Evolutionary conservation across 441 rosid species (phyloP), one percentile per base, ranked within the genome.

Genomic region (Bocquillonia castaneifolia): DNA sequence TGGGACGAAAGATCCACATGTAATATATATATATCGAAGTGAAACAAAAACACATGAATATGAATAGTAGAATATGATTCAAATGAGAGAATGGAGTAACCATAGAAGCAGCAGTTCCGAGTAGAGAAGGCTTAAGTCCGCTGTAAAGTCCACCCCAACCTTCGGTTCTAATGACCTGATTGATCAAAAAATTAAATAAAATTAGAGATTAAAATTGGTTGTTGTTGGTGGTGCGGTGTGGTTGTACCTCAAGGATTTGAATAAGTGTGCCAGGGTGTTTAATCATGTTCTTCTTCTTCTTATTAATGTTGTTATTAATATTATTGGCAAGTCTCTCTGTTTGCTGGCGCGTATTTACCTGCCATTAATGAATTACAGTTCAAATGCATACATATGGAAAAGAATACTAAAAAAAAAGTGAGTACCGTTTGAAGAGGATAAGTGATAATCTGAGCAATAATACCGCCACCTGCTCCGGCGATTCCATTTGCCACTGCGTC

Each of bases 311-410:
- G n/a, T n/a, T n/a, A n/a, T n/a, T n/a, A 29, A 36, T 47, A 13
- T 66, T n/a, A 56, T 79, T 78, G 59, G 83, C 77, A 20, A 74
- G 74, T 78, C 92, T 78, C 77, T 85, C 92, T 0, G 85, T 87
- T 50, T 87, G 90, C 74, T 87, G 90, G 44, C 92, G 82, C 47
- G 92, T 87, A 67, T 87, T 87, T 63, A 87, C 86, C 91, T 84
- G 74, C 3, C 61, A 22, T 59, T 2, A 57, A 23, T 36, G 13
- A 6, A 42, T 12, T 42, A 2, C 6, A 6, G 9, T 42, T 42
- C 12, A 42, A 42, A 42, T 5, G 15, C 17, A 3, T 18, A 32
- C 3, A 39, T 10, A 45, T 5, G 47, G 0, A 20, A 31, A 6
- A 0, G 3, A 60, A 6, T n/a, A 36, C 37, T 3, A 37, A 48